These are phyloP conservation scores for Triticum urartu DNA, from an alignment of 176 grass and related monocot genomes.

Conservation along the genomic window DNA sequence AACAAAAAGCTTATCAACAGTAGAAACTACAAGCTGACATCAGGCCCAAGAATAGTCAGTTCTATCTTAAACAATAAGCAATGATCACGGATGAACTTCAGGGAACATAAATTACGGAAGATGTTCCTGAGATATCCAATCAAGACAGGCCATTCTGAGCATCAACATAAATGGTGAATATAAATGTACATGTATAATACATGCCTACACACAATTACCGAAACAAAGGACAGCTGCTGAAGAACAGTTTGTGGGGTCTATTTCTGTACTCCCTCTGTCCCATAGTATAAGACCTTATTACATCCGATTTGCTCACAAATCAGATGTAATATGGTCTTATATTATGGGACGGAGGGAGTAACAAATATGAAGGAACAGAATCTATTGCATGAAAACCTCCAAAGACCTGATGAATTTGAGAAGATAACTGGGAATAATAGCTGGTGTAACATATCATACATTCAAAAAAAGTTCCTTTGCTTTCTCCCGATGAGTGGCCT, in stretches of 20 bases:
- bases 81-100: neutral
- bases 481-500: constrained; percentile 92
- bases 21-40: too few species aligned
- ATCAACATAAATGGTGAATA: neutral
- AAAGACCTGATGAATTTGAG: constrained; percentile 2
- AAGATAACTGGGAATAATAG: neutral
- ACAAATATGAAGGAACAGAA: neutral
- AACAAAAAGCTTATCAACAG: too few species aligned
- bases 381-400: neutral
- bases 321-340: too few species aligned
- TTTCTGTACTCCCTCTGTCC: neutral
- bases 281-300: too few species aligned
- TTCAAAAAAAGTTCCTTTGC: constrained; percentile 87
- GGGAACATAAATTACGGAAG: neutral
- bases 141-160: neutral
- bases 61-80: neutral
- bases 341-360: neutral
- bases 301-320: too few species aligned
- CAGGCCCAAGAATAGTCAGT: too few species aligned
- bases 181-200: neutral
- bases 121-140: neutral
- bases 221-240: neutral
- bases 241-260: neutral
- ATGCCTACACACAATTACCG: neutral
- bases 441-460: constrained; percentile 43